Evolutionary conservation across 2,329 filamentous ascomycete species (phyloP), one percentile per base, ranked within the genome.

Genomic region (Colletotrichum cuscutae): DNA sequence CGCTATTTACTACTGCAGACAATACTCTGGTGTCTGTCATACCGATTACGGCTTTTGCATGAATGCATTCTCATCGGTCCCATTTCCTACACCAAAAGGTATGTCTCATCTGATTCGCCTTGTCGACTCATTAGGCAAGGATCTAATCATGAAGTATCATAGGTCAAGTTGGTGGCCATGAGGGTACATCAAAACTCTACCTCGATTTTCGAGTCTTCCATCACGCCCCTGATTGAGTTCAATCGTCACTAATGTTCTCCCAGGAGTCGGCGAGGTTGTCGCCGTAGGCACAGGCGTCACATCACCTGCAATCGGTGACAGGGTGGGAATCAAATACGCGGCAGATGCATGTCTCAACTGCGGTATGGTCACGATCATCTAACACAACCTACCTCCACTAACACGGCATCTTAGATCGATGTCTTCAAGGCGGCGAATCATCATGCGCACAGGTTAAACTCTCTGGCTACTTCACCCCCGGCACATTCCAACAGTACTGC

Each of bases 11-110:
- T 24, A 46, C 61, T 13, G 9, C 12, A 77, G 77, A 13, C 75
- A 75, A 28, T 75, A 77, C 63, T 76, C 76, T n/a, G 75, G 76
- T 19, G 77, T 79, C 24, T 79, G 78, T 59, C 77, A 79, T 35
- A 79, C 77, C 7, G 77, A 79, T 56, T 76, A 78, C 58, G 77
- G 76, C 7, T 75, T 76, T 37, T 78, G 77, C 70, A 69, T 72
- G 35, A 76, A 76, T 37, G 63, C 72, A n/a, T 76, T 76, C 69
- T 71, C 57, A 32, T 72, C 69, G 42, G 59, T 74, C 13, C 75
- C 75, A 8, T 72, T 68, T 46, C 69, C 69, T 5, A 72, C 69
- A 37, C 69, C 69, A 19, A 72, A 63, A 63, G 69, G 69, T 72
- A 46, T 11, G 58, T 53, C 22, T 2, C 42, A 24, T 7, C 58